A percentile compares a stretch with the other conserved stretches of the same genome.
Evolutionary conservation across 2,329 filamentous ascomycete genomes (phyloP).

Genomic region (Sphaerulina vaccinii): DNA sequence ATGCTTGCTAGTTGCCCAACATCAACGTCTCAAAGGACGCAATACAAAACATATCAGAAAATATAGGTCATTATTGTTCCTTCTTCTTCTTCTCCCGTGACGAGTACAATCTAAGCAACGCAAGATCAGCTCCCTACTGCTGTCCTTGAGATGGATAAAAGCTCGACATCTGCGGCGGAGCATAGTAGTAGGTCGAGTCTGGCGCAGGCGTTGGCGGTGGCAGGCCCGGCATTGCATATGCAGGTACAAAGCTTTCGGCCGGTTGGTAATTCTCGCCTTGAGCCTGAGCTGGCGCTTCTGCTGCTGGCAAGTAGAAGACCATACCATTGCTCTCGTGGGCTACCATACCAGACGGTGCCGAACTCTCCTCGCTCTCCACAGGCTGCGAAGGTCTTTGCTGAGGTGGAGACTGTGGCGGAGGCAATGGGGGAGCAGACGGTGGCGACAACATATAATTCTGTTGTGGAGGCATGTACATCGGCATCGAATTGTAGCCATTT

Average conservation of each 20-base stretch:
- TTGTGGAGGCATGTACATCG: conserved; percentile 33
- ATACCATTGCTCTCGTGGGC: conserved; percentile 93
- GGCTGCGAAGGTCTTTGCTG: conserved; percentile 24
- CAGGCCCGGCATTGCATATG: conserved; percentile 37
- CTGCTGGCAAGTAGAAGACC: conserved; percentile 72
- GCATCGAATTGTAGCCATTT: conserved; percentile 30
- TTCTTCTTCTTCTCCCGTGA: neutral
- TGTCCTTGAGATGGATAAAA: conserved; percentile 24
- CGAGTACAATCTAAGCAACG: neutral
- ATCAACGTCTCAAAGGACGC: conserved; percentile 13
- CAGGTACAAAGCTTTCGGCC: conserved; percentile 37
- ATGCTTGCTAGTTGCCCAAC: conserved; percentile 24
- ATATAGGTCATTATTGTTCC: neutral
- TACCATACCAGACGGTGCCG: conserved; percentile 55
- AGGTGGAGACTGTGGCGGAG: conserved; percentile 22
- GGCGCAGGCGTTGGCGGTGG: conserved; percentile 31
- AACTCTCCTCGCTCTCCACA: conserved; percentile 13
- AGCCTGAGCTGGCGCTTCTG: conserved; percentile 31
- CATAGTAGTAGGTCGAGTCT: conserved; percentile 28
- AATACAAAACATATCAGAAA: conserved; percentile 11
- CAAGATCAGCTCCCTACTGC: conserved; percentile 15
- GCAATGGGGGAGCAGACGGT: conserved; percentile 35
- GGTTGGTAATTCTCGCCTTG: conserved; percentile 34
- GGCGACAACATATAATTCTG: conserved; percentile 38
- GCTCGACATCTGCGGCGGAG: conserved; percentile 19